Base-by-base conservation (phyloP, 2,329 filamentous ascomycete genomes). In the Coniella vitis region DNA sequence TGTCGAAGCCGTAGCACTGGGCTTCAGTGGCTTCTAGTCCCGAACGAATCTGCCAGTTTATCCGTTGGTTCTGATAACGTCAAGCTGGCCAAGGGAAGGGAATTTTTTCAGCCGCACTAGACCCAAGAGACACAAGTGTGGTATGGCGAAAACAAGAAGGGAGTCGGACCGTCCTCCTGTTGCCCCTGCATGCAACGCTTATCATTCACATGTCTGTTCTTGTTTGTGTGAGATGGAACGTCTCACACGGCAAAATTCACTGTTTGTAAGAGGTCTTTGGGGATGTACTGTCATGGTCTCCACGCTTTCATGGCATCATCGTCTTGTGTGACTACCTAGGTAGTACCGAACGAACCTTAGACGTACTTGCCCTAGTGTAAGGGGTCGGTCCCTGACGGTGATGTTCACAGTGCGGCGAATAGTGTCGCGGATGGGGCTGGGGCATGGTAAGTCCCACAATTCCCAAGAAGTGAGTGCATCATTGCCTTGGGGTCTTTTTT, bases 41-140 rank as follows among this genome's bases (percentile, higher is more conserved):
- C 5, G 10, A 10, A 5, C 25, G 10, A 29, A 5, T 29, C 25
- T 29, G 25, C 25, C 25, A 29, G 25, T 5, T 29, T 29, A 29
- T 10, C 25, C 25, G 25, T 29, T 29, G 10, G 25, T 10, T 5
- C 10, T 5, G 25, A 5, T 29, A 29, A 14, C 38, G 17, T 16
- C 38, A 29, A 25, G 20, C 19, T 20, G 25, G 14, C 42, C 40
- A 7, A 16, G 10, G 8, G 38, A 29, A 12, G 21, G 39, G 35
- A 45, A 53, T 34, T 42, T 25, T 43, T 43, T 50, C 43, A 50
- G 47, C 51, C 51, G 47, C 51, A 53, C 51, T 53, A 53, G 44
- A 36, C 50, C 47, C n/a, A 19, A 49, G 38, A 48, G 10, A 37
- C 20, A 4, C 21, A 38, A 36, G 38, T 34, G 14, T 37, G 43